phyloP scores from a whole-genome alignment of 2,329 filamentous ascomycete genomes.

The Proliferodiscus dingleyae region DNA sequence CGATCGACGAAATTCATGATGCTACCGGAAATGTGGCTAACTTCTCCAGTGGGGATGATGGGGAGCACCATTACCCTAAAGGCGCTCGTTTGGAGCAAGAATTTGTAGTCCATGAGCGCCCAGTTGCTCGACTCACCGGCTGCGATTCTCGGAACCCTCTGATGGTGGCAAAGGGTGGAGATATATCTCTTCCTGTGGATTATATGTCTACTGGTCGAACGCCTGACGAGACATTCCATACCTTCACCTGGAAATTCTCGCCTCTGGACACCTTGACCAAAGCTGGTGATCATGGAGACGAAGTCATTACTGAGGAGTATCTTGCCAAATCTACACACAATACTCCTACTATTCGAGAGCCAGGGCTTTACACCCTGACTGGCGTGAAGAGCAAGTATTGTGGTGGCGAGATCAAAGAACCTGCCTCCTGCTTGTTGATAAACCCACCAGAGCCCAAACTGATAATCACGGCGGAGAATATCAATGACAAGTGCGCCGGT shows the following conservation, averaged over 20 bases:
- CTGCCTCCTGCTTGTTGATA: constrained; percentile 84
- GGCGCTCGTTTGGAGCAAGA: constrained; percentile 64
- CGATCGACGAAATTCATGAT: constrained; percentile 87
- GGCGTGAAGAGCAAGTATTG: constrained; percentile 78
- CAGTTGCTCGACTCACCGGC: constrained; percentile 63
- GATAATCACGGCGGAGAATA: constrained; percentile 68
- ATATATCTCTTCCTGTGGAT: constrained; percentile 63
- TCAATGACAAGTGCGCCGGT: constrained; percentile 91
- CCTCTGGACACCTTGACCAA: constrained; percentile 64
- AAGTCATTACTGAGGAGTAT: constrained; percentile 53
- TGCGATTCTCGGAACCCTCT: constrained; percentile 79
- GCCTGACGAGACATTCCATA: constrained; percentile 61
- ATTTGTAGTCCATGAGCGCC: constrained; percentile 83
- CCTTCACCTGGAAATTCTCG: constrained; percentile 77
- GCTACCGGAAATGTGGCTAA: constrained; percentile 81
- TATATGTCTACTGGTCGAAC: constrained; percentile 59
- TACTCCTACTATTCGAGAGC: constrained; percentile 63
- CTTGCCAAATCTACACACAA: constrained; percentile 58
- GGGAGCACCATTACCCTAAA: constrained; percentile 54
- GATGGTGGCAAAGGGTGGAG: constrained; percentile 72
- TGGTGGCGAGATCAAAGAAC: constrained; percentile 83
- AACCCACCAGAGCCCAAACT: constrained; percentile 87
- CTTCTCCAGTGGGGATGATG: constrained; percentile 65
- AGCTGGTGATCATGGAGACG: constrained; percentile 63
- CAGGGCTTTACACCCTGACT: constrained; percentile 82